Evolutionary conservation across 352 stramenopile genomes (phyloP).

Genomic region (Phytophthora sp.): DNA sequence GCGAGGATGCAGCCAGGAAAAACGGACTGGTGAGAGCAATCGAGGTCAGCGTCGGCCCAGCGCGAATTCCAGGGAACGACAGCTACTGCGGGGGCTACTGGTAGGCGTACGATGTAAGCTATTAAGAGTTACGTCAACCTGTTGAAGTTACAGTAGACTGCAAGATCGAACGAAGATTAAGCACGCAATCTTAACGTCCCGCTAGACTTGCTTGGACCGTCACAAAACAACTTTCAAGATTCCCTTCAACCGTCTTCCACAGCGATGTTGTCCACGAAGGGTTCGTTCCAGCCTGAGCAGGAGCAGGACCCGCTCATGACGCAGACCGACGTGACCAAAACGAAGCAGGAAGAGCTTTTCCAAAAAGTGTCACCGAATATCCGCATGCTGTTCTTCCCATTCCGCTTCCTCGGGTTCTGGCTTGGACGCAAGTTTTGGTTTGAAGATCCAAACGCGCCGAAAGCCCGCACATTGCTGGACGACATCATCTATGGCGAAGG

Average conservation of each 20-base stretch:
- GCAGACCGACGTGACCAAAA: background rate
- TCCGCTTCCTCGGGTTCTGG: conserved; percentile 32
- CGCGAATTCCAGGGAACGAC: conserved; percentile 32
- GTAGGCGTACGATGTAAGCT: no score
- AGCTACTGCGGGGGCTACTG: conserved; percentile 67
- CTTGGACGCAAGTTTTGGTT: conserved; percentile 11
- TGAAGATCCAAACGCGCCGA: conserved; percentile 7
- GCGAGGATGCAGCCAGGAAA: conserved; percentile 29
- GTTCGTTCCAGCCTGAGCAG: conserved; percentile 11
- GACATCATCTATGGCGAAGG: conserved; percentile 52
- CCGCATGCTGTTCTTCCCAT: conserved; percentile 27
- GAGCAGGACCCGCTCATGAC: background rate
- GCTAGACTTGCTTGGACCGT: no score
- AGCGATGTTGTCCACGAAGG: background rate
- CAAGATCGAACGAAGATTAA: no score
- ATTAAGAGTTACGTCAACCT: background rate
- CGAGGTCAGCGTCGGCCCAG: conserved; percentile 51
- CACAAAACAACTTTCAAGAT: no score
- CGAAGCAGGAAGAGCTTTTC: conserved; percentile 18
- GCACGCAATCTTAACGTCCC: no score
- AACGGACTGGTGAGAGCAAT: conserved; percentile 53
- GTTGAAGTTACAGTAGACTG: conserved; percentile 13
- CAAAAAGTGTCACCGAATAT: conserved; percentile 20
- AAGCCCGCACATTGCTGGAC: conserved; percentile 20
- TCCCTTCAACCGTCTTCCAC: background rate